phyloP scores from a whole-genome alignment of 2,329 filamentous ascomycete genomes.

The Decorospora gaudefroyi region DNA sequence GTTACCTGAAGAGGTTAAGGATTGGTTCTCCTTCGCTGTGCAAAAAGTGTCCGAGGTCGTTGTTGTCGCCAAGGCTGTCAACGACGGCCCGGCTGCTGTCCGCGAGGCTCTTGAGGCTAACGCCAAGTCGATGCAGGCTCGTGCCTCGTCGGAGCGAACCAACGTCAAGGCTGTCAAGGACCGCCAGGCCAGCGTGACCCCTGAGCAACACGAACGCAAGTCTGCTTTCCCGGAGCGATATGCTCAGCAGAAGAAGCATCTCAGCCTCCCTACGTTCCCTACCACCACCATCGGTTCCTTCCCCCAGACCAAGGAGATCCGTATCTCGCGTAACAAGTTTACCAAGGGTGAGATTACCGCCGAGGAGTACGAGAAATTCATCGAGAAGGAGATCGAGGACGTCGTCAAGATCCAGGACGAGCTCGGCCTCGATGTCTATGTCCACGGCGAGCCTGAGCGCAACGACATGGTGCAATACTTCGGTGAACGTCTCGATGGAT shows the following conservation, averaged over 20 bases:
- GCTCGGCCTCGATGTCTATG: slow-evolving; percentile 93
- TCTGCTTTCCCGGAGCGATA: slow-evolving; percentile 85
- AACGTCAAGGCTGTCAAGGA: slow-evolving; percentile 98
- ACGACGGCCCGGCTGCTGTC: slow-evolving; percentile 85
- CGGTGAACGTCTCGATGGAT: slow-evolving; percentile 93
- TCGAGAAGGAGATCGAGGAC: slow-evolving; percentile 96
- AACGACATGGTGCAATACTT: slow-evolving; percentile 99
- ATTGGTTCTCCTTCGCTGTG: slow-evolving; percentile 98
- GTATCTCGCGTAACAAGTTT: slow-evolving; percentile 94
- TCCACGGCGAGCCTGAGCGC: slow-evolving; percentile 98
- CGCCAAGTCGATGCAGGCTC: slow-evolving; percentile 88
- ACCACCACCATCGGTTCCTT: slow-evolving; percentile 99
- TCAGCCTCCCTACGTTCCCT: slow-evolving; percentile 94
- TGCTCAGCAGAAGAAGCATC: slow-evolving; percentile 83
- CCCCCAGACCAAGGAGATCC: slow-evolving; percentile 99
- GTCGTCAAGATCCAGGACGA: slow-evolving; percentile 97
- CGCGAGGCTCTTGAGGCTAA: slow-evolving; percentile 92
- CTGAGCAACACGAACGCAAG: slow-evolving; percentile 88
- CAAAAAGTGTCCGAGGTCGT: slow-evolving; percentile 93
- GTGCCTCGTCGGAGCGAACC: slow-evolving; percentile 89
- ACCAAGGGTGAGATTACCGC: slow-evolving; percentile 97
- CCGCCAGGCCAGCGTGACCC: slow-evolving; percentile 83
- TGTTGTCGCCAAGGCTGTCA: slow-evolving; percentile 95
- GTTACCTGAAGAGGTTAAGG: slow-evolving; percentile 86
- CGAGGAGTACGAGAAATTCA: slow-evolving; percentile 96